Evolutionary conservation across 306 rosid genomes (phyloP).

Genomic region (Carpinus fangiana): DNA sequence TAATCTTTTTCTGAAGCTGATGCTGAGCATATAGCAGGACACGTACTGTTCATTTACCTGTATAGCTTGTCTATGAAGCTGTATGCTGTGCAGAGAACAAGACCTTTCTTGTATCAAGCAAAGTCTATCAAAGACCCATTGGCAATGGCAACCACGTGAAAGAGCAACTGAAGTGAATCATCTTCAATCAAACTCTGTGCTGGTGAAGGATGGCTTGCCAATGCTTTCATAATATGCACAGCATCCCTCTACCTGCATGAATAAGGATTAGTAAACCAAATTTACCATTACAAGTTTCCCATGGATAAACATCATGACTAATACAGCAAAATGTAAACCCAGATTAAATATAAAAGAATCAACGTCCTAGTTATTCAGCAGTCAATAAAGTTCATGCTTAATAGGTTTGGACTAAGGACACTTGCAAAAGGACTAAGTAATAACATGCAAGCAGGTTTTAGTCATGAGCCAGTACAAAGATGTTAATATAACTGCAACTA

Average conservation of each 20-base stretch:
- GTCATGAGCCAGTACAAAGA: not conserved
- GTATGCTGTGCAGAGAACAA: constrained; percentile 91
- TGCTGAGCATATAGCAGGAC: constrained; percentile 21
- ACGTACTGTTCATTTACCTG: constrained; percentile 58
- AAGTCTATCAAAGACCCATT: constrained; percentile 82
- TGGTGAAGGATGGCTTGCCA: constrained; percentile 90
- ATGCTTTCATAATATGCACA: constrained; percentile 98
- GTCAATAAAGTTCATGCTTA: not conserved
- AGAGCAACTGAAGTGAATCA: constrained; percentile 79
- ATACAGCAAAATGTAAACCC: constrained; percentile 4
- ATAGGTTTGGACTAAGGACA: not conserved
- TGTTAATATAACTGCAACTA: not conserved
- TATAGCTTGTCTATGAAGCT: constrained; percentile 99
- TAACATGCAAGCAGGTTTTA: not conserved
- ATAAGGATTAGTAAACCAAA: constrained; percentile 27
- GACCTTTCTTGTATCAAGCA: constrained; percentile 86
- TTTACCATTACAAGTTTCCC: not conserved
- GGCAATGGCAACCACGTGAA: constrained; percentile 68
- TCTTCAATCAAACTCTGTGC: constrained; percentile 96
- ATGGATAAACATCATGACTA: not conserved
- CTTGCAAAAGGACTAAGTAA: not conserved
- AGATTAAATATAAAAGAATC: constrained; percentile 6
- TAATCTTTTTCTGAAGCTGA: constrained; percentile 15
- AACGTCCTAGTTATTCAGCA: not conserved
- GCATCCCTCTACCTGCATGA: constrained; percentile 85